Evolutionary conservation across 1,139 yeast species (phyloP).

Genomic region (Starmera stellimalicola): DNA sequence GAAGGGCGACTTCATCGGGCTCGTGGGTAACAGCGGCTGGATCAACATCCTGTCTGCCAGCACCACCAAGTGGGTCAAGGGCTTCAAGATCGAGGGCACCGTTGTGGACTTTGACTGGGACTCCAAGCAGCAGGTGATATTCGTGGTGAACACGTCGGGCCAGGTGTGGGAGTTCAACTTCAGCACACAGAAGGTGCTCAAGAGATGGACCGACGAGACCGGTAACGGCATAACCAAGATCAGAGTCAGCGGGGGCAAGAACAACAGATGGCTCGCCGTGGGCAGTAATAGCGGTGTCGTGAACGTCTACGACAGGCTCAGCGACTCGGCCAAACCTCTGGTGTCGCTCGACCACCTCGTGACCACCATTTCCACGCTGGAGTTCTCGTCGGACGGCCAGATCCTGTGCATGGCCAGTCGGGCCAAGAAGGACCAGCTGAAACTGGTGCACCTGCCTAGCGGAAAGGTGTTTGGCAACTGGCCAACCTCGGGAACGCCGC

Average conservation of each 20-base stretch:
- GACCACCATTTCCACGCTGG: constrained; percentile 66
- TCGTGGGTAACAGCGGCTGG: constrained; percentile 87
- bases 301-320: constrained; percentile 58
- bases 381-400: constrained; percentile 85
- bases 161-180: constrained; percentile 85
- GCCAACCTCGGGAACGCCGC: constrained; percentile 96
- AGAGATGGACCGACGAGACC: constrained; percentile 81
- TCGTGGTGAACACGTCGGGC: constrained; percentile 71
- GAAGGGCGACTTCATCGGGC: constrained; percentile 61
- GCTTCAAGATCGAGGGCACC: constrained; percentile 83
- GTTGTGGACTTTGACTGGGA: constrained; percentile 72
- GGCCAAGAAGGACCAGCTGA: constrained; percentile 77
- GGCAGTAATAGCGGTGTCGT: constrained; percentile 90
- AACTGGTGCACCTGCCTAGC: constrained; percentile 81
- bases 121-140: constrained; percentile 38
- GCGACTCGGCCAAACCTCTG: constrained; percentile 32
- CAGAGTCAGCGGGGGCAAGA: constrained; percentile 71
- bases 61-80: constrained; percentile 80
- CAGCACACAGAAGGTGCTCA: constrained; percentile 33
- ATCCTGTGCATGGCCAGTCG: constrained; percentile 78
- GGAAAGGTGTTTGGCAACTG: constrained; percentile 86
- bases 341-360: constrained; percentile 70
- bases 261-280: constrained; percentile 76
- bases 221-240: constrained; percentile 78
- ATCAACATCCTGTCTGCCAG: constrained; percentile 66